Evolutionary conservation across 352 stramenopile species (phyloP).

Genomic region (Sclerospora graminicola): DNA sequence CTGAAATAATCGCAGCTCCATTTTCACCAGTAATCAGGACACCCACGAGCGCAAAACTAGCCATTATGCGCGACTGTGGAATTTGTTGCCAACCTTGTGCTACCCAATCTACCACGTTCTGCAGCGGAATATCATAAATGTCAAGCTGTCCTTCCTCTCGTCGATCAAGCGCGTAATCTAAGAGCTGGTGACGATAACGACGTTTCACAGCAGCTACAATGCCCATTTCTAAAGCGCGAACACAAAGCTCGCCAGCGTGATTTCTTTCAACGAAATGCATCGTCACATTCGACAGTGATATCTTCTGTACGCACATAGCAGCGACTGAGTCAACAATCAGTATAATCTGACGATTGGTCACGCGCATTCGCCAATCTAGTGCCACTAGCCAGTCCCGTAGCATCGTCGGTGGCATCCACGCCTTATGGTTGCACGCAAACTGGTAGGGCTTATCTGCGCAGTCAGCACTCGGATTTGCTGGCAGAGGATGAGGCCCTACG

Average conservation of each 20-base stretch:
- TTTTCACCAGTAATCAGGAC: conserved; percentile 16
- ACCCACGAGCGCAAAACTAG: conserved; percentile 33
- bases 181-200: conserved; percentile 39
- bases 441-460: conserved; percentile 27
- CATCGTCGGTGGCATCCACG: conserved; percentile 63
- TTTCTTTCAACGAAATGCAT: conserved; percentile 37
- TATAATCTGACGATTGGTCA: conserved; percentile 57
- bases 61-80: conserved; percentile 34
- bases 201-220: conserved; percentile 44
- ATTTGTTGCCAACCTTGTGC: conserved; percentile 42
- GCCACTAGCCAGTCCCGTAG: conserved; percentile 70
- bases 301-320: conserved; percentile 46
- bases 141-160: conserved; percentile 24
- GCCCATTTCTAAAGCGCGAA: conserved; percentile 28
- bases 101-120: conserved; percentile 56
- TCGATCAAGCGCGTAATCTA: conserved; percentile 35
- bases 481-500: conserved; percentile 30
- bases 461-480: conserved; percentile 2
- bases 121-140: conserved; percentile 31
- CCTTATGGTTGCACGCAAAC: conserved; percentile 60
- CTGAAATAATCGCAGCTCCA: conserved; percentile 8
- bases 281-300: conserved; percentile 51
- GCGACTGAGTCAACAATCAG: conserved; percentile 52
- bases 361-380: conserved; percentile 70
- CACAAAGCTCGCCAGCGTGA: conserved; percentile 27